Base-by-base conservation (phyloP, 2,329 filamentous ascomycete species). In the Pseudocercospora crystallina region DNA sequence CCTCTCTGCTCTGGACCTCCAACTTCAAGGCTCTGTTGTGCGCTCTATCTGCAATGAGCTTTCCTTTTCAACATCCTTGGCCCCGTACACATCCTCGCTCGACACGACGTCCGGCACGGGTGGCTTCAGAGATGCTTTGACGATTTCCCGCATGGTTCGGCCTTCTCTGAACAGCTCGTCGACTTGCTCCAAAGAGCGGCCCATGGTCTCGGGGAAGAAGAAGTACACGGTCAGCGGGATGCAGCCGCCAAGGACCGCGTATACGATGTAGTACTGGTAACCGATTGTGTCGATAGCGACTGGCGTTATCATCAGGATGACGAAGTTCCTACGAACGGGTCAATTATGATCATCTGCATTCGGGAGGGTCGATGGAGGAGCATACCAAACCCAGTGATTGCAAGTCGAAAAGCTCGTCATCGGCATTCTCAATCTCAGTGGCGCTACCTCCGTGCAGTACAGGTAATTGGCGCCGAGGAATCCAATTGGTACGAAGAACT, bases 331-430 rank as follows among this genome's bases (percentile, higher is more conserved):
- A n/a, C 78, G 66, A 68, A n/a, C n/a, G n/a, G n/a, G n/a, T n/a
- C n/a, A n/a, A n/a, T 76, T 76, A 79, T 77, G 74, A 56, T 76
- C 77, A n/a, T n/a, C n/a, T n/a, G n/a, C n/a, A n/a, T n/a, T 36
- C 34, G 34, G 9, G 14, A 5, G 14, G 8, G 34, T 0, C 75
- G 78, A 0, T 55, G 63, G 15, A n/a, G n/a, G 9, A 13, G 15
- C 34, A 12, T 44, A 69, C 72, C 72, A 77, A 15, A 78, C 68
- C 77, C 76, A 79, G 55, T 77, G 74, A 57, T 76, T 78, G 0
- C 75, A 79, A 0, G 79, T 82, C 0, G 76, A 78, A 31, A 83
- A 76, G 33, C 76, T 75, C 2, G 77, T 76, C 73, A 83, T 80
- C 20, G 76, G 73, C 50, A 78, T 38, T 15, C 30, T 13, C 12